Conservation (phyloP, 306 rosid genomes). For the Amphicarpaea edgeworthii region DNA sequence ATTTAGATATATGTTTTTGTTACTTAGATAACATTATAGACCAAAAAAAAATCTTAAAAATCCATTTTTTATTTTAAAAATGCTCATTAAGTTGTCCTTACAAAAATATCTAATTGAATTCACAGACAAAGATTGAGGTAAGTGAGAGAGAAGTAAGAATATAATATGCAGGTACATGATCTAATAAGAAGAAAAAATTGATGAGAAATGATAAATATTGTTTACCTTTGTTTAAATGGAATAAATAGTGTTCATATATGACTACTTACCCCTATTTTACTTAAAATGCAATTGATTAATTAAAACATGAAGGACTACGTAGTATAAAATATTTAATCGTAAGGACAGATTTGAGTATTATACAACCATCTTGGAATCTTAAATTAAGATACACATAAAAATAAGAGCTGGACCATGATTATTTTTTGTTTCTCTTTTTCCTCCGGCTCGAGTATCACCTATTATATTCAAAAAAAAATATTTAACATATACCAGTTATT, state of each 20-base stretch:
- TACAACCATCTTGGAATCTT: constrained; percentile 51
- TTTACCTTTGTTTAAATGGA: no score
- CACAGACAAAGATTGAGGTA: no score
- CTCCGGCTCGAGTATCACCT: constrained; percentile 35
- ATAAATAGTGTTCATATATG: background rate
- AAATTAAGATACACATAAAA: constrained; percentile 46
- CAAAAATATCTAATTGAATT: no score
- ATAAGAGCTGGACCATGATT: constrained; percentile 41
- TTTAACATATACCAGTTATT: no score
- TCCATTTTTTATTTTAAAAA: no score
- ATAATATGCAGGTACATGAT: no score
- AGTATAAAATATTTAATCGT: background rate
- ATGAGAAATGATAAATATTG: background rate
- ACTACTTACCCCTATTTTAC: background rate
- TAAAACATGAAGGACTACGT: background rate
- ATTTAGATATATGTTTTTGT: no score
- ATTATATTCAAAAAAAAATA: no score
- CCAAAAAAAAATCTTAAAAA: no score
- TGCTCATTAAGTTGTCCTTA: background rate
- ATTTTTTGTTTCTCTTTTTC: constrained; percentile 42
- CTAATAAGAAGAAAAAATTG: background rate
- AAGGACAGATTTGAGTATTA: constrained; percentile 28
- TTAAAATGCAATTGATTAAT: background rate
- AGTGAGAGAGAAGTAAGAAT: no score
- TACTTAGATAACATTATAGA: no score